Base-by-base conservation (phyloP, 257 asterid genomes). In the Scutellaria minor region DNA sequence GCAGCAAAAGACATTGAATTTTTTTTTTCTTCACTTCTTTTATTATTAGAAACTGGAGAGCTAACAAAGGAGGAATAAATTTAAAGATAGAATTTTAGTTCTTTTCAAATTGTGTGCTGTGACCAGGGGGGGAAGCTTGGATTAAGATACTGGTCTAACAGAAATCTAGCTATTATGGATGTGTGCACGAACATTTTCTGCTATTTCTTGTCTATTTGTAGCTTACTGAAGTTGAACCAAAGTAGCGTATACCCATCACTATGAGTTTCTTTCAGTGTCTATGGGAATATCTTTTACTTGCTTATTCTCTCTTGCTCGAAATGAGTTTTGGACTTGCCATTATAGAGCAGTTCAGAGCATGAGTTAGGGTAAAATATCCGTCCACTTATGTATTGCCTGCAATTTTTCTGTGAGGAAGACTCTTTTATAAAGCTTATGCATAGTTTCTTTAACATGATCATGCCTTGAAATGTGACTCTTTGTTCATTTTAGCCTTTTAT, bases 391-490 rank as follows among this genome's bases (percentile, higher is more conserved):
- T n/a, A 45, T 51, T 71, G 41, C 35, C 40, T 52, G 15, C 39
- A 37, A 9, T 22, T 27, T 71, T 20, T 75, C 39, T 40, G 73
- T 59, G 60, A 64, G 50, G 60, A 60, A 39, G 64, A 68, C 67
- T 76, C 44, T 42, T 58, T 68, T 66, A 39, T 44, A 72, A 77
- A 18, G 64, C 57, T 68, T 54, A 9, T 55, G 54, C 4, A 54
- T n/a, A 61, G 48, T 51, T 77, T 70, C 41, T 39, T 68, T 80
- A 72, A 72, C 65, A 53, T 44, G 67, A 35, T 56, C 56, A 65
- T 62, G 66, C 64, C 70, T 76, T 78, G 75, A 54, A 74, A 51
- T 74, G 66, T 60, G 31, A 64, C 50, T 64, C 35, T 65, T 64
- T 50, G 50, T 56, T 75, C 75, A n/a, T 71, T 54, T 75, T 27